Percentiles rank a stretch among this genome's conserved stretches.
Conservation (phyloP, 345 rosid species). For the Eucalyptus virginea region DNA sequence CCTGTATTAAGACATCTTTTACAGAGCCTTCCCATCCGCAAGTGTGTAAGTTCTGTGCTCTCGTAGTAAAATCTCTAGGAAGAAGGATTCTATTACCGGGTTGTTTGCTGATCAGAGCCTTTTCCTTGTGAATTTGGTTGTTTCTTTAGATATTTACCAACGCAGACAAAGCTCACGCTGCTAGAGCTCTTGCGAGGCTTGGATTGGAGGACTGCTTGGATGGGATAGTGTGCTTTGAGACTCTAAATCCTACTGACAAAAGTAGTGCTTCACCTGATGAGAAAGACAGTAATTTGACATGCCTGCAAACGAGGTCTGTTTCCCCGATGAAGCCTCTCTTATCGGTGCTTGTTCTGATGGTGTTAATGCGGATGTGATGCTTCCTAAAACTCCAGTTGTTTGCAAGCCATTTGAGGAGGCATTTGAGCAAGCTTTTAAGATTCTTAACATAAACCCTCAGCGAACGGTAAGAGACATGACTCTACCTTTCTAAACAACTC, state of each 20-base stretch:
- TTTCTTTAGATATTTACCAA: constrained; percentile 43
- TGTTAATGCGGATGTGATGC: not conserved
- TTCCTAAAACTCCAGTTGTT: constrained; percentile 50
- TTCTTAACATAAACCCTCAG: constrained; percentile 57
- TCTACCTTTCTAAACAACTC: not conserved
- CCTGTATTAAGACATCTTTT: constrained; percentile 64
- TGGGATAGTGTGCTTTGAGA: constrained; percentile 78
- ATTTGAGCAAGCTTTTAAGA: constrained; percentile 58
- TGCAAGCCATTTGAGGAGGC: constrained; percentile 89
- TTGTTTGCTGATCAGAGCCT: not conserved
- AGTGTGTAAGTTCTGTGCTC: constrained; percentile 43
- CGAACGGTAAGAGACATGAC: constrained; percentile 45
- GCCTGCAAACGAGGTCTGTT: not conserved
- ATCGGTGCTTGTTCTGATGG: not conserved
- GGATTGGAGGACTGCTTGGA: constrained; percentile 92
- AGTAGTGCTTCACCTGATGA: constrained; percentile 1
- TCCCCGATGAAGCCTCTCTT: not conserved
- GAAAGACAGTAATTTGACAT: not conserved
- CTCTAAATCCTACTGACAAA: constrained; percentile 48
- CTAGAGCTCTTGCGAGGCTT: constrained; percentile 55
- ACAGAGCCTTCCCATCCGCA: constrained; percentile 77
- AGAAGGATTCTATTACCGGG: not conserved
- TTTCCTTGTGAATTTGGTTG: not conserved
- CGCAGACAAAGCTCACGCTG: constrained; percentile 74
- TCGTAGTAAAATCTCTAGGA: not conserved